These are phyloP conservation scores for Phytophthora pini DNA, from an alignment of 352 stramenopile genomes.

Conservation along the genomic window DNA sequence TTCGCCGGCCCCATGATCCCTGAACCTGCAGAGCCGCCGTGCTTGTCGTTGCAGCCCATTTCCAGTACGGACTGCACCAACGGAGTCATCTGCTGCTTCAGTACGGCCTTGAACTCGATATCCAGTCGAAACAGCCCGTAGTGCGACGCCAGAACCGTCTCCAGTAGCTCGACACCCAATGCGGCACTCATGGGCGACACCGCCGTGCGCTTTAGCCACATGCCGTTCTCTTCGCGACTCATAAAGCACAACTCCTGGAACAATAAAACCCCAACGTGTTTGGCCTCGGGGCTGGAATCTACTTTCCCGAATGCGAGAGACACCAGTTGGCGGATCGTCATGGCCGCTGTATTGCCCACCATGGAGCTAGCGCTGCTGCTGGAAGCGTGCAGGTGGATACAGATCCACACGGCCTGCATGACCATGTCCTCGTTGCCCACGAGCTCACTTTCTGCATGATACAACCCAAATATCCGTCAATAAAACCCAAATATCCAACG, in stretches of 20 bases:
- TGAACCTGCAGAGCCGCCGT: slow-evolving; percentile 36
- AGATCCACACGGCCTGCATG: slow-evolving; percentile 91
- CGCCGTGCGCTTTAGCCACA: slow-evolving; percentile 85
- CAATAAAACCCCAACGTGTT: slow-evolving; percentile 82
- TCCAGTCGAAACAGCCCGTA: slow-evolving; percentile 71
- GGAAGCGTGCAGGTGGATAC: slow-evolving; percentile 76
- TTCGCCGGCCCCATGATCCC: slow-evolving; percentile 40
- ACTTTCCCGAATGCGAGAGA: slow-evolving; percentile 89
- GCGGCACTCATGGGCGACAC: slow-evolving; percentile 81
- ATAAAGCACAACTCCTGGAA: slow-evolving; percentile 90
- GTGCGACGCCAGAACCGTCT: slow-evolving; percentile 76
- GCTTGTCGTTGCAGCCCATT: slow-evolving; percentile 63
- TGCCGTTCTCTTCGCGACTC: slow-evolving; percentile 82
- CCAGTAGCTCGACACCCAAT: slow-evolving; percentile 80
- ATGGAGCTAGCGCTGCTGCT: slow-evolving; percentile 81
- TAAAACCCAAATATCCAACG: slow-evolving; percentile 8
- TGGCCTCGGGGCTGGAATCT: slow-evolving; percentile 66
- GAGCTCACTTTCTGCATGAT: slow-evolving; percentile 45
- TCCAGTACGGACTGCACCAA: slow-evolving; percentile 78
- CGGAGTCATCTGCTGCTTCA: slow-evolving; percentile 85
- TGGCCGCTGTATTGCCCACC: slow-evolving; percentile 86
- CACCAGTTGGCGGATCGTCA: slow-evolving; percentile 90
- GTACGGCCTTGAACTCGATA: slow-evolving; percentile 72
- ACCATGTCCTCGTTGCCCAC: slow-evolving; percentile 87
- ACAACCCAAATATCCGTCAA: slow-evolving; percentile 17